phyloP scores from a whole-genome alignment of 495 filamentous ascomycete species.

The Neurospora discreta region DNA sequence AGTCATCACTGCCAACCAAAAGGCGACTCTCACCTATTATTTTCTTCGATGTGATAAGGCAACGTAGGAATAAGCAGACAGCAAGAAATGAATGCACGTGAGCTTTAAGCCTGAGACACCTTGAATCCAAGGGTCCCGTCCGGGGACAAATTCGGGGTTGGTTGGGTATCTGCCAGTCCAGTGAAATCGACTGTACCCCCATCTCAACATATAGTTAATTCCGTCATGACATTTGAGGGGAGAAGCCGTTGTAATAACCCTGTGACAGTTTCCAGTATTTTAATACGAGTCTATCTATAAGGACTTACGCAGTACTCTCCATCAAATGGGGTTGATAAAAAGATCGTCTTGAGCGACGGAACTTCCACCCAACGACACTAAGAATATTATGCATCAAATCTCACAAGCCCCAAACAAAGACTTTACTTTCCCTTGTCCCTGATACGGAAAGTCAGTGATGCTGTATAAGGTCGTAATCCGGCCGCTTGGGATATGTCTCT shows the following conservation, averaged over 20 bases:
- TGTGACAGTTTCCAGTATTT: neutral
- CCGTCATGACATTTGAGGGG: neutral
- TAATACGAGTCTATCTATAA: accelerated
- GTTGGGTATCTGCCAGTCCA: neutral
- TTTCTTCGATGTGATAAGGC: neutral
- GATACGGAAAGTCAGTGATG: neutral
- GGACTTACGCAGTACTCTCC: neutral
- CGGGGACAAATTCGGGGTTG: neutral
- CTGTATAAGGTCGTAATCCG: neutral
- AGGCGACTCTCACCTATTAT: neutral
- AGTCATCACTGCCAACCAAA: neutral
- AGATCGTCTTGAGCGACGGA: neutral
- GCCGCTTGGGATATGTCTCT: neutral
- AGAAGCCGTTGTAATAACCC: neutral
- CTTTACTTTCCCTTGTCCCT: neutral
- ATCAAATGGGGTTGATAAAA: neutral
- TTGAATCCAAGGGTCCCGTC: neutral
- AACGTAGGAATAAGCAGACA: neutral
- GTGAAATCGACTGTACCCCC: neutral
- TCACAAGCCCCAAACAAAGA: neutral
- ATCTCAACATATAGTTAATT: neutral
- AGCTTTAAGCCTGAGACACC: neutral
- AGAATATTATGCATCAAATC: neutral
- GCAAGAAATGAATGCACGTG: neutral
- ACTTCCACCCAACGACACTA: neutral